Conservation (phyloP, 139 green algal species). For the Chloropicon primus region DNA sequence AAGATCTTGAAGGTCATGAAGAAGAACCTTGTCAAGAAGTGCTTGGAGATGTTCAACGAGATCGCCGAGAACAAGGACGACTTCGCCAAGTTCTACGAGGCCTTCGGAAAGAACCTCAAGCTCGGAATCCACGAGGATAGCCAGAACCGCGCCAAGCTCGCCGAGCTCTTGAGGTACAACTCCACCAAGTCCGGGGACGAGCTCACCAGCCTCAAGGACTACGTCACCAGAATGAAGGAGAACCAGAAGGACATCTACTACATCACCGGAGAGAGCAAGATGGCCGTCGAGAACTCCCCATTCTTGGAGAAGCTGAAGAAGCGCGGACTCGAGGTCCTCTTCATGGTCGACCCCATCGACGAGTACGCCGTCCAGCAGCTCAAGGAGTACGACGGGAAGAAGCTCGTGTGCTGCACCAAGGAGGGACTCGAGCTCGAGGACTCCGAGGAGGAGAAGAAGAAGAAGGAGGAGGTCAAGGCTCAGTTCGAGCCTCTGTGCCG, state of each 20-base stretch:
- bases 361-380: conserved; percentile 99
- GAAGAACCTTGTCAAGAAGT: conserved; percentile 99
- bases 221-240: conserved; percentile 99
- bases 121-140: conserved; percentile 91
- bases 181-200: conserved; percentile 98
- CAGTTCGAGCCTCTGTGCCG: conserved; percentile 87
- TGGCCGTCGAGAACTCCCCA: conserved; percentile 95
- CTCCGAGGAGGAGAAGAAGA: conserved; percentile 88
- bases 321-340: conserved; percentile 95
- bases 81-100: conserved; percentile 99
- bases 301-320: conserved; percentile 98
- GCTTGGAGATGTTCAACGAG: conserved; percentile 90
- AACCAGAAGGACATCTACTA: conserved; percentile 97
- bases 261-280: conserved; percentile 93
- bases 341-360: conserved; percentile 99
- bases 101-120: conserved; percentile 99
- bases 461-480: conserved; percentile 60
- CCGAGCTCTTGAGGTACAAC: conserved; percentile 86
- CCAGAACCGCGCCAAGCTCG: conserved; percentile 93
- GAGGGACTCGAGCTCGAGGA: conserved; percentile 63
- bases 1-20: conserved; percentile 99
- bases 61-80: conserved; percentile 99
- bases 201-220: conserved; percentile 95
- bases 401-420: conserved; percentile 96
- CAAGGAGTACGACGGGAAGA: conserved; percentile 98